Base-by-base conservation (phyloP, 1,284 basidiomycete genomes). In the Rhodotorula sp. region DNA sequence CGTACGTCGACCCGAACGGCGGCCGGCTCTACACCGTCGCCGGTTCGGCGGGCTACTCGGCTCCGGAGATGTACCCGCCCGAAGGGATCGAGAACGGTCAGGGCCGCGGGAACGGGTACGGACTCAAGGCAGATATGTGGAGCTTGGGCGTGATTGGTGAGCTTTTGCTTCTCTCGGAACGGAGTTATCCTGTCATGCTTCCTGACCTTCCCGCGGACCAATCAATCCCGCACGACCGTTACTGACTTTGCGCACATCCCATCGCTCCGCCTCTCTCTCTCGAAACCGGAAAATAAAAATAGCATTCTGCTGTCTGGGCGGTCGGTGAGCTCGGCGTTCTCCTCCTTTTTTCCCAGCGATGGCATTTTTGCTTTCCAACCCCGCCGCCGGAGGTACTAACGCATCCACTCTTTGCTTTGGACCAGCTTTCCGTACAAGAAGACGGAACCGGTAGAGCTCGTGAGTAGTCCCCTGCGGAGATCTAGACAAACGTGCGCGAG, bases 1-100 rank as follows among this genome's bases (percentile, higher is more conserved):
- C 69, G 23, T 68, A 68, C 52, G 59, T 76, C 47, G 58, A 67
- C 4, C 68, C 61, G 2, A 62, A 62, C 7, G 67, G 62, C 29
- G 67, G 81, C 64, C 78, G 72, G 29, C 65, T 78, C 21, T 67
- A 72, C 59, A 72, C 72, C 18, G 67, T 77, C 57, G 75, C 75
- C 3, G 78, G 78, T 1, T 71, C 70, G 29, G 72, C 78, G 31
- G 78, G 78, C 4, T 78, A 78, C 63, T 66, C 70, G 5, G 78
- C 78, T 1, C 78, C 78, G 1, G 78, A 78, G 64, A 72, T 77
- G 62, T 77, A 72, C 47, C 65, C 70, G 6, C n/a, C 48, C 21
- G 65, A 58, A 29, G 70, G 70, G 20, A 58, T 72, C 34, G 52
- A 54, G 23, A 46, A 66, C 5, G 70, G 67, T 1, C 39, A 29